These are phyloP conservation scores for Penicillium hesseltinei DNA, from an alignment of 2,329 filamentous ascomycete genomes.

Conservation along the genomic window DNA sequence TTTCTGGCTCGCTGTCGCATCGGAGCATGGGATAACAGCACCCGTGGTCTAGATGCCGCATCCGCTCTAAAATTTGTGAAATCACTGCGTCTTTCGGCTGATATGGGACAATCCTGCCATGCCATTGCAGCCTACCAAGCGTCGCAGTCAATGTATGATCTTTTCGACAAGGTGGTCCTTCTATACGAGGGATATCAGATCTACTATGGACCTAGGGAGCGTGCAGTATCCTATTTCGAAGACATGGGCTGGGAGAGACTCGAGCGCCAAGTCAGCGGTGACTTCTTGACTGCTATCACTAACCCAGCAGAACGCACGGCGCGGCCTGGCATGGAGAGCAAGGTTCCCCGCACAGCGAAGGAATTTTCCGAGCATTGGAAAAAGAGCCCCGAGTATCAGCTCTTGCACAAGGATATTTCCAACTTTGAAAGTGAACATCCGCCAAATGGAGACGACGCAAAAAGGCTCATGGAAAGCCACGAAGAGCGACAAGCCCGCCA, in stretches of 20 bases:
- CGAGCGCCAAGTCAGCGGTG: conserved; percentile 61
- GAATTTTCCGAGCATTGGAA: conserved; percentile 61
- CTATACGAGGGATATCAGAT: conserved; percentile 73
- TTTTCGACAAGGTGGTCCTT: conserved; percentile 68
- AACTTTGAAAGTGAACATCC: conserved; percentile 38
- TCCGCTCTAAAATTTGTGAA: conserved; percentile 55
- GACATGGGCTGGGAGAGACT: conserved; percentile 66
- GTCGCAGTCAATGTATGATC: conserved; percentile 41
- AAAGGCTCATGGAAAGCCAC: conserved; percentile 35
- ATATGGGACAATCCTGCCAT: conserved; percentile 45
- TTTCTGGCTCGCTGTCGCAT: conserved; percentile 42
- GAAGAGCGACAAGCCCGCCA: conserved; percentile 37
- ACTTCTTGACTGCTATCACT: conserved; percentile 67
- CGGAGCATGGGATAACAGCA: conserved; percentile 45
- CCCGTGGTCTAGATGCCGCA: conserved; percentile 48
- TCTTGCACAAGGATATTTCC: conserved; percentile 39
- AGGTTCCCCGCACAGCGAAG: conserved; percentile 63
- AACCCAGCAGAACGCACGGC: conserved; percentile 58
- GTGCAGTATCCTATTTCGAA: conserved; percentile 65
- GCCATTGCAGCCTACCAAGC: conserved; percentile 54
- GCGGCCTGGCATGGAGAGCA: conserved; percentile 56
- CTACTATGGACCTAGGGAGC: conserved; percentile 62
- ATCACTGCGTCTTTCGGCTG: conserved; percentile 46
- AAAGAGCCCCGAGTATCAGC: conserved; percentile 47
- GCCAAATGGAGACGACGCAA: conserved; percentile 30